Conservation (phyloP, 78 protist genomes). For the Dictyostelium firmibasis region DNA sequence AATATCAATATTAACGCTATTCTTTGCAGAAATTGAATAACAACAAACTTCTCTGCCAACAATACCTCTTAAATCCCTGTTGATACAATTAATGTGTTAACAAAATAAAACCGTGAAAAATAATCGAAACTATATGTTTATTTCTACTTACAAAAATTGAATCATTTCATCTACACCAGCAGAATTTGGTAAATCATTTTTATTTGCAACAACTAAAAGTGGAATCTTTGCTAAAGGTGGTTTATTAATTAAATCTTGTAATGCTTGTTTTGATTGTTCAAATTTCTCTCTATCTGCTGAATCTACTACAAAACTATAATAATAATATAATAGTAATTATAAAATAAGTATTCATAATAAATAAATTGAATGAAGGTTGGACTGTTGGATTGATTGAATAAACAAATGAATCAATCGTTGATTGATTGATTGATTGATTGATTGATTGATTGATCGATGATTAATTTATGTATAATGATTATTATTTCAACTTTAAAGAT, state of each 20-base stretch:
- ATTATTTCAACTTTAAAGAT: neutral
- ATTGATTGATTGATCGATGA: neutral
- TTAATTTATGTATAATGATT: neutral
- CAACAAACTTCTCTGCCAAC: conserved; percentile 93
- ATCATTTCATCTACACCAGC: conserved; percentile 85
- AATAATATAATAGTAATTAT: neutral
- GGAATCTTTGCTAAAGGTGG: conserved; percentile 96
- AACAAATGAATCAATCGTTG: neutral
- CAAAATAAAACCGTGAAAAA: too few relatives aligned
- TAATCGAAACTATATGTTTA: too few relatives aligned
- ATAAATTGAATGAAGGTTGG: neutral
- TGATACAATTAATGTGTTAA: neutral
- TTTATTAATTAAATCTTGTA: conserved; percentile 90
- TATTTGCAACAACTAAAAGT: conserved; percentile 96
- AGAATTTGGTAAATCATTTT: conserved; percentile 94
- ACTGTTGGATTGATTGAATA: neutral
- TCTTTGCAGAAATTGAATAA: conserved; percentile 94
- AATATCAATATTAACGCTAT: conserved; percentile 92
- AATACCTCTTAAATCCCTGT: conserved; percentile 78
- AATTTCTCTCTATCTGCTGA: conserved; percentile 89
- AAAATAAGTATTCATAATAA: neutral
- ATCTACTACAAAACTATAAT: conserved; percentile 94
- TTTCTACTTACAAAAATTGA: conserved; percentile 72
- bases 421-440: neutral
- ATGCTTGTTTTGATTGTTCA: conserved; percentile 87